Evolutionary conservation across 2,329 filamentous ascomycete species (phyloP), one percentile per base, ranked within the genome.

Genomic region (Microascus cirrosus): DNA sequence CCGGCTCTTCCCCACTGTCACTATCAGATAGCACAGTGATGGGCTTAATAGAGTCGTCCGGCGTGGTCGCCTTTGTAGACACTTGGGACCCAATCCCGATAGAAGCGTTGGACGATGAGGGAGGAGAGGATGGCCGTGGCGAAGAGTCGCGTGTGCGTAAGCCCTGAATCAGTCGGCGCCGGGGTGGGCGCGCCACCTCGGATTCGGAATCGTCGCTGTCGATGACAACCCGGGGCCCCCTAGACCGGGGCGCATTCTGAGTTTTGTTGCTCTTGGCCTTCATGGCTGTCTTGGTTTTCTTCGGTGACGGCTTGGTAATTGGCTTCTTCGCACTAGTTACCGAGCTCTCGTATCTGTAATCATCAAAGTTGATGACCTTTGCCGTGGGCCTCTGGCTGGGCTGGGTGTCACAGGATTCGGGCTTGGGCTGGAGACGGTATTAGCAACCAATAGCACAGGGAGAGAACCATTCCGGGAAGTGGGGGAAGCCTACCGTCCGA

Each of bases 1-100:
- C 73, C 10, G 68, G 67, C 50, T 77, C 75, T 42, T 72, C 72
- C 42, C 72, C 72, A 55, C 74, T 74, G 34, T 74, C 69, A 18
- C 56, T 54, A 22, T 58, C 56, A 15, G 56, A 58, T 5, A 53
- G 13, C 4, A 54, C 36, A 3, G 51, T 48, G 13, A 54, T 45
- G 6, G 56, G 56, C 35, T 45, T 48, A n/a, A 54, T 34, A 12
- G 56, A 51, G 22, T 45, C 56, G 18, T 58, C 56, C 22, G 56
- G 56, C 2, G 56, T 58, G 3, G 56, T 58, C 24, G 48, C 56
- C 36, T 58, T 58, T 7, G 56, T 58, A 10, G 56, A 58, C 18
- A 52, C 35, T n/a, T 58, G 56, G 5, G 55, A 57, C 28, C 39
- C 7, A 10, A 51, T 32, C 5, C 34, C 32, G n/a, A 35, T 25